These are phyloP conservation scores for Biscutella laevigata DNA, from an alignment of 441 rosid genomes.

Conservation along the genomic window DNA sequence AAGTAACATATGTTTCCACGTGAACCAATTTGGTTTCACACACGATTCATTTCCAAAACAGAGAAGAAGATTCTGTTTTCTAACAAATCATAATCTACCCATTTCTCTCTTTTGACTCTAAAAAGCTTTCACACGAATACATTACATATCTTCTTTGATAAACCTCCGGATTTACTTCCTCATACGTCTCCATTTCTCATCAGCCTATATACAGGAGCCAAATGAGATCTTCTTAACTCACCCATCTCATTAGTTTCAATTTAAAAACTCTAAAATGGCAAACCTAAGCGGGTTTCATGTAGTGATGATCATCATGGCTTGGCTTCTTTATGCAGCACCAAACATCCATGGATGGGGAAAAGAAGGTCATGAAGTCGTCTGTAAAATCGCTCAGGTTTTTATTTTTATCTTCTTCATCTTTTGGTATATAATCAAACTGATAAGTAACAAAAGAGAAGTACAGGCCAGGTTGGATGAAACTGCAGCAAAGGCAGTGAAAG, in stretches of 20 bases:
- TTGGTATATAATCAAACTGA: neutral
- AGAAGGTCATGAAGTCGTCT: slow-evolving; percentile 57
- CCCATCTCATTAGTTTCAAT: neutral
- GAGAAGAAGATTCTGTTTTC: too few relatives aligned
- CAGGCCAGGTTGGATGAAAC: slow-evolving; percentile 25
- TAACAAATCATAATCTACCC: too few relatives aligned
- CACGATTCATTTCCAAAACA: too few relatives aligned
- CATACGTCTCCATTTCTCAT: neutral
- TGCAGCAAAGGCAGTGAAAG: slow-evolving; percentile 19
- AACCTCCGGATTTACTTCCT: slow-evolving; percentile 17
- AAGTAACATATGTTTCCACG: too few relatives aligned
- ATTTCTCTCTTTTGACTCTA: too few relatives aligned
- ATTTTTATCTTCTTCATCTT: neutral
- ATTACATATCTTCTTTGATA: neutral
- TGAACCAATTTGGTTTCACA: too few relatives aligned
- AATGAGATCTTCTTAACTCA: neutral
- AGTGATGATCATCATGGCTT: slow-evolving; percentile 11
- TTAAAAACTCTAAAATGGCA: neutral
- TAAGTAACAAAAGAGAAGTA: neutral
- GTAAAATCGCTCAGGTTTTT: slow-evolving; percentile 69
- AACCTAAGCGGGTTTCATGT: slow-evolving; percentile 7
- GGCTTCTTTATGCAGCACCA: slow-evolving; percentile 24
- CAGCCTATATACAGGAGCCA: slow-evolving; percentile 8
- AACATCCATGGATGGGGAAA: slow-evolving; percentile 46
- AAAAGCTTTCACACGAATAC: neutral